These are phyloP conservation scores for Pelargonium nanum DNA, from an alignment of 345 rosid genomes.

Conservation along the genomic window DNA sequence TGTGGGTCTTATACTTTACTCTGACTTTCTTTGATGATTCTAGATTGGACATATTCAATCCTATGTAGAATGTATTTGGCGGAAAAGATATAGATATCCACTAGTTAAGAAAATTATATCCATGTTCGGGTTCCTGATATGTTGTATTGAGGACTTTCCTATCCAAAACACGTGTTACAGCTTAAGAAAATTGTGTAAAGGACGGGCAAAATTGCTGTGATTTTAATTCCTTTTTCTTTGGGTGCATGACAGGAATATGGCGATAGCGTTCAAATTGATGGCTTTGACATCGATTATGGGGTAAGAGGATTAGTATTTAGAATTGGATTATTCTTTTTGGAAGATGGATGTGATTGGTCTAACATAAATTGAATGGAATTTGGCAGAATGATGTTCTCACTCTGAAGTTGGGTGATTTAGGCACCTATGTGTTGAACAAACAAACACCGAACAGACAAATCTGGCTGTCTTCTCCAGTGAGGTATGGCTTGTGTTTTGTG, in stretches of 20 bases:
- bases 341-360: neutral
- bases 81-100: neutral
- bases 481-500: conserved; percentile 20
- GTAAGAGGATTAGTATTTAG: neutral
- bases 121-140: too few species aligned
- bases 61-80: neutral
- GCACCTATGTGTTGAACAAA: conserved; percentile 68
- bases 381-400: conserved; percentile 70
- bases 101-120: too few species aligned
- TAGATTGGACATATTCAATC: neutral
- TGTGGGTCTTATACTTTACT: neutral
- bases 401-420: conserved; percentile 54
- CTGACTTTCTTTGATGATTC: too few species aligned
- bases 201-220: neutral
- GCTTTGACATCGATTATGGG: conserved; percentile 26
- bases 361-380: neutral
- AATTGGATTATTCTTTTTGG: neutral
- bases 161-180: too few species aligned
- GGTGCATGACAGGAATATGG: conserved; percentile 18
- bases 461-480: conserved; percentile 70
- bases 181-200: neutral
- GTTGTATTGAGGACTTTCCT: too few species aligned
- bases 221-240: neutral
- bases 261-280: conserved; percentile 19
- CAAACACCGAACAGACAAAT: conserved; percentile 73